Conservation (phyloP, 2,329 filamentous ascomycete species). For the Ceratocystis colombiana region DNA sequence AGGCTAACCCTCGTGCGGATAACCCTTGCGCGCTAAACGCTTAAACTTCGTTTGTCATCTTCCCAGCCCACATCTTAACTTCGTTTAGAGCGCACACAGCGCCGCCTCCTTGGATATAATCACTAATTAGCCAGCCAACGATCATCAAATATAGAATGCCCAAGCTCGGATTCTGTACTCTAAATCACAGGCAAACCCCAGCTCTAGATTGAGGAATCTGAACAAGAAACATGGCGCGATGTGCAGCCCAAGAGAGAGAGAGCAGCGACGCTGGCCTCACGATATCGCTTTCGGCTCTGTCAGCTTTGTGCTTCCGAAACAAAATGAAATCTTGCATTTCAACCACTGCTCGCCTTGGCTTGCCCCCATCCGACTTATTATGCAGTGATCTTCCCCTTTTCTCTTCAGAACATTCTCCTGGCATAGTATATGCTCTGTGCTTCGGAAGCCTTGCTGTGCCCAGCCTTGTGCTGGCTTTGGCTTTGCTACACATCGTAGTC, state of each 20-base stretch:
- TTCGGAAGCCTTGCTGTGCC: neutral
- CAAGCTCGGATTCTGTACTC: too few species aligned
- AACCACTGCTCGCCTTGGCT: neutral
- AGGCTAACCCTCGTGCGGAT: neutral
- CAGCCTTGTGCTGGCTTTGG: neutral
- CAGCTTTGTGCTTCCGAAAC: neutral
- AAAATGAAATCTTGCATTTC: neutral
- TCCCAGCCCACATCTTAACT: neutral
- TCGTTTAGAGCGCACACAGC: neutral
- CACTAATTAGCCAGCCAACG: neutral
- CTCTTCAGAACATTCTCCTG: neutral
- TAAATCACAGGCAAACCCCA: too few species aligned
- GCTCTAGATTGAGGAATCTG: too few species aligned
- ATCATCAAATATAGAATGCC: too few species aligned
- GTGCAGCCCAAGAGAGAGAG: too few species aligned
- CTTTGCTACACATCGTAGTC: neutral
- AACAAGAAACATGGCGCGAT: too few species aligned
- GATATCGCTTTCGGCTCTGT: too few species aligned
- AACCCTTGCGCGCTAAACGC: conserved; percentile 2
- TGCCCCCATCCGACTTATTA: neutral
- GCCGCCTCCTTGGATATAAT: neutral
- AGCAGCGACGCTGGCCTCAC: too few species aligned
- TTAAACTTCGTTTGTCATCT: neutral
- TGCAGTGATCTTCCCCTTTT: neutral
- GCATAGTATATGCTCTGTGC: neutral